Base-by-base conservation (phyloP, 1,284 basidiomycete genomes). In the Takashimella koratensis region DNA sequence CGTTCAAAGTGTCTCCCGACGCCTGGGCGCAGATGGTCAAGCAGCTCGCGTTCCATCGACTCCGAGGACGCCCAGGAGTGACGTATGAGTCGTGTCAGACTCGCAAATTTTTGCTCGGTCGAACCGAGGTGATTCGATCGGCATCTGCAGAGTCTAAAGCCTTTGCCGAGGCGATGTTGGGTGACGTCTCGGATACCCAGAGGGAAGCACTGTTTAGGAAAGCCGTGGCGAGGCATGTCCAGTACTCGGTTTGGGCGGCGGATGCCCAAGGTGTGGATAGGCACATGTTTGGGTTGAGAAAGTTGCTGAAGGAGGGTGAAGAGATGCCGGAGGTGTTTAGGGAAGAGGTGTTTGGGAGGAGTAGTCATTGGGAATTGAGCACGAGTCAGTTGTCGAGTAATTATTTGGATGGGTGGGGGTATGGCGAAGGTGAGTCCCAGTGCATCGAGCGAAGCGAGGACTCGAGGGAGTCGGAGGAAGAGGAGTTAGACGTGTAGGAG, bases 11-110 rank as follows among this genome's bases (percentile, higher is more conserved):
- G 45, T 94, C 90, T 2, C 95, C 96, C 0, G 95, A 98, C 71
- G 90, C 90, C 16, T 95, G 92, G 86, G 90, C 83, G 10, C 95
- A 98, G 78, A 83, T 98, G 60, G 85, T 92, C 63, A 96, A 96
- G 79, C 95, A 98, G 76, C 84, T 98, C 43, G 95, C 94, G 20
- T 96, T 89, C 80, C 86, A 87, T 76, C 91, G 91, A 77, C 84
- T 96, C 81, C 83, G 81, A 66, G 81, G 82, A 22, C 82, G 89
- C 21, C 85, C 88, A 4, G 88, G 84, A 3, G 86, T 92, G 41
- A 90, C 90, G 50, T 98, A 98, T 78, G 95, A 98, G 80, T 89
- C 87, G 58, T 86, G 87, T 13, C 94, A 98, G 79, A 98, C 95
- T 53, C 82, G 95, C 43, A 93, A 93, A 76, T 98, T 85, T 81